These are phyloP conservation scores for Ceraceosorus guamensis DNA, from an alignment of 1,284 basidiomycete species.

Conservation along the genomic window DNA sequence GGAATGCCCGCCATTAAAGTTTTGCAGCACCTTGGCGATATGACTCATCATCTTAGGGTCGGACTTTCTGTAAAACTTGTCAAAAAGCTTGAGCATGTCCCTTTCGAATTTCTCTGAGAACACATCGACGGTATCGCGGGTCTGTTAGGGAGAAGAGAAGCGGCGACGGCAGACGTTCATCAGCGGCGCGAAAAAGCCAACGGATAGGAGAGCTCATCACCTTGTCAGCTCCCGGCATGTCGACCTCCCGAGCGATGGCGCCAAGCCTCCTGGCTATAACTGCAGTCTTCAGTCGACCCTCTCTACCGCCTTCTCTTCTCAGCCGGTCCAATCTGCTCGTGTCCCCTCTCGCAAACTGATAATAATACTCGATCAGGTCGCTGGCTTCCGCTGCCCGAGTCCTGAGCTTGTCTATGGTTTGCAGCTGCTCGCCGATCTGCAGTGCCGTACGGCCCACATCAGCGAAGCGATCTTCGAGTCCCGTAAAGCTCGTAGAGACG, in stretches of 20 bases:
- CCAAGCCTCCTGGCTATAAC: conserved; percentile 78
- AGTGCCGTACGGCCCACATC: conserved; percentile 91
- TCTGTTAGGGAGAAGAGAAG: conserved; percentile 11
- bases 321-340: conserved; percentile 69
- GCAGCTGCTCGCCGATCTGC: conserved; percentile 86
- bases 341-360: conserved; percentile 80
- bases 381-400: conserved; percentile 88
- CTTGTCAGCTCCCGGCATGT: conserved; percentile 41
- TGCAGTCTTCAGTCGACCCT: conserved; percentile 80
- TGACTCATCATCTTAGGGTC: conserved; percentile 99
- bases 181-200: too few relatives aligned
- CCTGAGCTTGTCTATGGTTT: conserved; percentile 84
- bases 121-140: conserved; percentile 64
- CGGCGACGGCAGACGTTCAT: background rate
- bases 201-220: background rate
- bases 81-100: conserved; percentile 93
- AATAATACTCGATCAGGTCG: conserved; percentile 90
- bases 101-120: conserved; percentile 99
- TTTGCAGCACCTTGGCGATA: conserved; percentile 89
- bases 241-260: conserved; percentile 84
- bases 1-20: conserved; percentile 94
- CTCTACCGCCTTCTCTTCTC: conserved; percentile 65
- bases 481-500: conserved; percentile 36
- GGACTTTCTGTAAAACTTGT: conserved; percentile 75
- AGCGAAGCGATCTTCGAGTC: conserved; percentile 58